Percentiles rank a stretch among this genome's conserved stretches.
phyloP scores from a whole-genome alignment of 139 green algal genomes.

The Chlorella vulgaris region DNA sequence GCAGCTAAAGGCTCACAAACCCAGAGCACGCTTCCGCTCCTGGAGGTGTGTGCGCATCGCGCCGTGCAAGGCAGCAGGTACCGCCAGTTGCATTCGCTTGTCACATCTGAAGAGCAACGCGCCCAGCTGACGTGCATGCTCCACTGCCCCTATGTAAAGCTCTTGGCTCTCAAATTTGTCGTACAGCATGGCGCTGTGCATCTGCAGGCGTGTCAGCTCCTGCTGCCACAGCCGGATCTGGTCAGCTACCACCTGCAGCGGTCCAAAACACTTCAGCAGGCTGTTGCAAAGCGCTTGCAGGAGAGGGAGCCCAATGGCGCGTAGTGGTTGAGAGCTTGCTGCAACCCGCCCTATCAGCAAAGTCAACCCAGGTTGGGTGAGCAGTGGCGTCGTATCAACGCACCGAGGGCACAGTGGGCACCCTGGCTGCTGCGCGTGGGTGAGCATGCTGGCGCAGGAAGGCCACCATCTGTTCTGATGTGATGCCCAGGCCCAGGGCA shows the following conservation, averaged over 20 bases:
- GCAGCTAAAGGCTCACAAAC: constrained; percentile 17
- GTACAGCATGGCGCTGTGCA: constrained; percentile 57
- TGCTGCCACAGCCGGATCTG: constrained; percentile 84
- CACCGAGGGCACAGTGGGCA: constrained; percentile 76
- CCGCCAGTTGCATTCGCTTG: constrained; percentile 36
- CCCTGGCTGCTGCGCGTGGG: constrained; percentile 43
- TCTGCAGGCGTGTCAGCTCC: constrained; percentile 65
- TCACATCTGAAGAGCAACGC: constrained; percentile 58
- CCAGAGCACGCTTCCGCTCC: constrained; percentile 37
- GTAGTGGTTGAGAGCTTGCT: no score
- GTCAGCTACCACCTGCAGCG: constrained; percentile 76
- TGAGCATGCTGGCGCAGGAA: constrained; percentile 81
- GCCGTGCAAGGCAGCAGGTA: constrained; percentile 20
- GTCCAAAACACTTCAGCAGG: neutral
- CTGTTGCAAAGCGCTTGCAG: neutral
- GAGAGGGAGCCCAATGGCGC: no score
- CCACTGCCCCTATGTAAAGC: constrained; percentile 51
- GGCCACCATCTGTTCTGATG: constrained; percentile 65
- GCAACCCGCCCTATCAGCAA: no score
- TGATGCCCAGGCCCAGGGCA: constrained; percentile 70
- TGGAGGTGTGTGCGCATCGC: constrained; percentile 40
- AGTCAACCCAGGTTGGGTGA: no score
- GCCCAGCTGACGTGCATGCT: constrained; percentile 45
- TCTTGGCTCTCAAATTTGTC: constrained; percentile 64
- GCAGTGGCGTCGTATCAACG: no score